Evolutionary conservation across 305 asterid genomes (phyloP), one percentile per base, ranked within the genome.

Genomic region (Rubia peregrina): DNA sequence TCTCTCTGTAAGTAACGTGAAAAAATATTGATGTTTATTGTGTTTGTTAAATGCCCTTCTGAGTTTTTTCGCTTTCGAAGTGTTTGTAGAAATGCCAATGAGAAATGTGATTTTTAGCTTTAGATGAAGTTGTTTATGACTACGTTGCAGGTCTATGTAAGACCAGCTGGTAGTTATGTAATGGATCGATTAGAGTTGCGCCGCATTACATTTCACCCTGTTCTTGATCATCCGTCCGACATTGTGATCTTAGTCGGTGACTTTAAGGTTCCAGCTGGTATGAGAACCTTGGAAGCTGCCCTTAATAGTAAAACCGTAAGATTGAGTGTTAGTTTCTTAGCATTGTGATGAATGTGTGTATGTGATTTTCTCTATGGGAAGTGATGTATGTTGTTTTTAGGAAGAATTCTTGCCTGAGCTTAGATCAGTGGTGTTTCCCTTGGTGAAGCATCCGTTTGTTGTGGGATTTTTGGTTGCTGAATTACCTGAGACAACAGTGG

Each of bases 401-500:
- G 96, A 87, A 67, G 92, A 91, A 78, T 79, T 85, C 82, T 78
- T 91, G 73, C 95, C 96, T 24, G 95, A 91, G 79, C 84, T 83
- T 77, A 85, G 91, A 80, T 93, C 98, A 73, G 86, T 91, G 55
- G 97, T 93, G 69, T 91, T 93, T 79, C 97, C 97, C 36, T 78
- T 93, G 89, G 91, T 91, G 36, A 91, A 90, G 74, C 97, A 87
- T 84, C 98, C 98, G 67, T 93, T 93, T 81, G 83, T 93, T 26
- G 95, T 93, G 83, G 97, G 98, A 61, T 91, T 93, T 86, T 81
- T 93, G 78, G 98, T 93, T 60, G 98, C 95, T 46, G 98, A 93
- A 84, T 76, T 88, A 76, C 96, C 95, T 57, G 83, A 73, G 61
- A 71, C 74, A 82, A 69, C 78, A 75, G 44, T 79, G 36, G 86